Evolutionary conservation across 306 rosid species (phyloP), one percentile per base, ranked within the genome.

Genomic region (Abrus precatorius): DNA sequence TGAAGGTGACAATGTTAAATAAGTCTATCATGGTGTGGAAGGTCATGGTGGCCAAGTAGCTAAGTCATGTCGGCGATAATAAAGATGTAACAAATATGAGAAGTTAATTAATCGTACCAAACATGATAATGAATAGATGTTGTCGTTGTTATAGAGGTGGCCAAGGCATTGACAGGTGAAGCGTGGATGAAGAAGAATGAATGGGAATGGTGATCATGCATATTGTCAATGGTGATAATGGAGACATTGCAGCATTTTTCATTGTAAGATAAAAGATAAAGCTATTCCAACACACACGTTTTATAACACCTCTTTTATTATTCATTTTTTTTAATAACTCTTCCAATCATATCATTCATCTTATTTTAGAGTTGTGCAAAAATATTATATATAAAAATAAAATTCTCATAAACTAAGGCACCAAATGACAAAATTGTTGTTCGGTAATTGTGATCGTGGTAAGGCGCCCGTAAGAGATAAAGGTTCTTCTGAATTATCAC

Each of bases 31-130:
- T 6, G n/a, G 71, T 40, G 72, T 40, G 72, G 53, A 40, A 65
- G 54, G 20, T 45, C 4, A 40, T 45, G 73, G 54, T 9, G 73
- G 41, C 56, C 41, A 68, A 6, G 32, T 70, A 50, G 14, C 75
- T 13, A 5, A 40, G 47, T 70, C n/a, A 11, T 70, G 75, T 33
- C 60, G 75, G 75, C 47, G 47, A 32, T 2, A 50, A n/a, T 49
- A 12, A 30, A 13, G 57, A 69, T 69, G 75, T 11, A 49, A 69
- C 10, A 13, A 69, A 69, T 28, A 48, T 30, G 44, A 29, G 7
- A 69, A 30, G 12, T 48, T 69, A 69, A 48, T 13, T 32, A 52
- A 7, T 48, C 47, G 6, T 29, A 40, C 29, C 29, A 14, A 70
- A 49, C 43, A 6, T 50, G 45, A 50, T 32, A 50, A 50, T 36